Conservation (phyloP, 352 stramenopile species). For the Phytophthora lateralis region DNA sequence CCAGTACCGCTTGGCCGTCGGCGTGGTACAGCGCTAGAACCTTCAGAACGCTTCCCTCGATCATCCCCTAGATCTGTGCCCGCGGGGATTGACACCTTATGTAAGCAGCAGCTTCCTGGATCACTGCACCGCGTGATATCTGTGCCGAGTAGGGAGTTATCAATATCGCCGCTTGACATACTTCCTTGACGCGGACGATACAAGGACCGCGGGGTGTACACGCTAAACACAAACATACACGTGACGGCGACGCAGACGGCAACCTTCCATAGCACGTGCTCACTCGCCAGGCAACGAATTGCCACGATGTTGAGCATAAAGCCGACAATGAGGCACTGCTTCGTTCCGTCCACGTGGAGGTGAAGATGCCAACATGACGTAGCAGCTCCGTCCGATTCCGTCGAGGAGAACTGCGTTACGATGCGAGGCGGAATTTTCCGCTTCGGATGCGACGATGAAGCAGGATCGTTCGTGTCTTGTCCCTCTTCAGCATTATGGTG, state of each 20-base stretch:
- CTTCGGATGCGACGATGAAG: slow-evolving; percentile 13
- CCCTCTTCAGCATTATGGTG: not conserved
- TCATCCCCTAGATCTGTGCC: slow-evolving; percentile 5
- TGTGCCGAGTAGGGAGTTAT: slow-evolving; percentile 29
- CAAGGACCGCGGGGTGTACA: slow-evolving; percentile 53
- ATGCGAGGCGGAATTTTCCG: slow-evolving; percentile 41
- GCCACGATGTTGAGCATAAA: slow-evolving; percentile 83
- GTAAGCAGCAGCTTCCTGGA: slow-evolving; percentile 58
- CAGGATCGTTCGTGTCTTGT: slow-evolving; percentile 2
- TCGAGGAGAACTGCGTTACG: slow-evolving; percentile 40
- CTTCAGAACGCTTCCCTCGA: slow-evolving; percentile 5
- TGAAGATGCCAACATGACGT: slow-evolving; percentile 58
- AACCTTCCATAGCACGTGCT: slow-evolving; percentile 72
- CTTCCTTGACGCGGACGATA: slow-evolving; percentile 18
- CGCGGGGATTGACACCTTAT: slow-evolving; percentile 33
- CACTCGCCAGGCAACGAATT: slow-evolving; percentile 62
- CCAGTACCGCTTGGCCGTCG: slow-evolving; percentile 14
- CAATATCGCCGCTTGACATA: slow-evolving; percentile 12
- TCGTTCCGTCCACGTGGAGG: slow-evolving; percentile 61
- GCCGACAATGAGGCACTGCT: slow-evolving; percentile 76
- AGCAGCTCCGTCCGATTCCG: slow-evolving; percentile 16
- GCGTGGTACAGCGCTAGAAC: slow-evolving; percentile 1
- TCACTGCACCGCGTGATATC: slow-evolving; percentile 45
- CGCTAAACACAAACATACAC: slow-evolving; percentile 46
- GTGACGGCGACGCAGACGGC: slow-evolving; percentile 63